A percentile compares a stretch with the other conserved stretches of the same genome.
These are phyloP conservation scores for Pluteus cervinus DNA, from an alignment of 768 basidiomycete genomes.

Conservation along the genomic window DNA sequence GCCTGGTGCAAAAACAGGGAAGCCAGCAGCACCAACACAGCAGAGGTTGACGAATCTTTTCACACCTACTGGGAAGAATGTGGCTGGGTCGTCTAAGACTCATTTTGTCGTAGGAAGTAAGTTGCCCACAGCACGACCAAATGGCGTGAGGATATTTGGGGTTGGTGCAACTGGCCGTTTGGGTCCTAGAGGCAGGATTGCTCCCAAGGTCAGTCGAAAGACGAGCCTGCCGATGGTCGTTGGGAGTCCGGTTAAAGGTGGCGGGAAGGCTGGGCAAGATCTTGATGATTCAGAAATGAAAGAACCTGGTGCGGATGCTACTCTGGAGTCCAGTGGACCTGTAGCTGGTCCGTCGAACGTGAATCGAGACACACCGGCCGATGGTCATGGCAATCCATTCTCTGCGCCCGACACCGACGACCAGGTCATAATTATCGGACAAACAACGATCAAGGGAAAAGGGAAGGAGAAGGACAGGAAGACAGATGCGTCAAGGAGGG, in stretches of 20 bases:
- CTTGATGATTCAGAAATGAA: conserved; percentile 12
- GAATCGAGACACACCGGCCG: conserved; percentile 5
- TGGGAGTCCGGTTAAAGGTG: conserved; percentile 44
- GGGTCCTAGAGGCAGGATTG: conserved; percentile 20
- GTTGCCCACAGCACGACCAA: too few relatives aligned
- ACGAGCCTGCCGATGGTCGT: conserved; percentile 39
- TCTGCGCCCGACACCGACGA: conserved; percentile 9
- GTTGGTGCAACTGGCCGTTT: conserved; percentile 13
- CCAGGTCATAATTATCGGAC: conserved; percentile 2
- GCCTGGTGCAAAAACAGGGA: conserved; percentile 8
- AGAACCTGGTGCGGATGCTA: conserved; percentile 10
- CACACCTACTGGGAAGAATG: too few relatives aligned
- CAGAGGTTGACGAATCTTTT: too few relatives aligned
- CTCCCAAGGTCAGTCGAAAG: conserved; percentile 39
- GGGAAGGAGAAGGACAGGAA: conserved; percentile 18
- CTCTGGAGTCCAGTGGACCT: too few relatives aligned
- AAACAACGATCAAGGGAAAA: conserved; percentile 27
- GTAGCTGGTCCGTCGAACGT: too few relatives aligned
- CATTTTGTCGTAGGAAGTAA: too few relatives aligned
- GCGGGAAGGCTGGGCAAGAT: conserved; percentile 5
- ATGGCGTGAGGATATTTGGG: conserved; percentile 22
- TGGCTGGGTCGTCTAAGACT: too few relatives aligned
- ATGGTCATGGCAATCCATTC: conserved; percentile 12
- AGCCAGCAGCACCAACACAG: too few relatives aligned
- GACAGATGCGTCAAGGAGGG: conserved; percentile 41